Evolutionary conservation across 202 grass and related monocot species (phyloP), one percentile per base, ranked within the genome.

Genomic region (Setaria viridis): DNA sequence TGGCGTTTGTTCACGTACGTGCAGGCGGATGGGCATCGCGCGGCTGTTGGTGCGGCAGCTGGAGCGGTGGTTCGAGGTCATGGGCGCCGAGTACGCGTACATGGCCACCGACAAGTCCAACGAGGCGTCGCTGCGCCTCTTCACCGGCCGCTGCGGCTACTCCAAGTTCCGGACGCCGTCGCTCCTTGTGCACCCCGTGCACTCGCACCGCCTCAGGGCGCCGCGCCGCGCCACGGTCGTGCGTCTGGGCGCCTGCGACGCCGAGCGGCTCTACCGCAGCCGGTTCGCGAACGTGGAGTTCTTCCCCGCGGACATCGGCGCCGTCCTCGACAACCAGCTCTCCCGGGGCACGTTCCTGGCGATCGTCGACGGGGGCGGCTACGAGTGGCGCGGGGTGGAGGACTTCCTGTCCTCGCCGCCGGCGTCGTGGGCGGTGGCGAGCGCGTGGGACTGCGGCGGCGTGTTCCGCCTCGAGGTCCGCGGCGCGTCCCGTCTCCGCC

Each of bases 21-120:
- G 53, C 87, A 97, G 94, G 90, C 87, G 92, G 90, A 89, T 71
- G 84, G 93, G 93, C 39, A 83, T 99, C 0, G 97, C 91, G 60
- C 4, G 88, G 57, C 37, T 35, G 21, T 82, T 99, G 56, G 90
- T 96, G 47, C n/a, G 15, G n/a, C 63, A 11, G 25, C 78, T 99
- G 85, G 96, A 99, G 85, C 72, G 41, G 66, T 96, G 96, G 96
- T 99, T 99, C 82, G 21, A 78, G 82, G 8, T 21, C 32, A 83
- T 62, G 68, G 90, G 85, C 41, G 90, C 90, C 1, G 90, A 94
- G 86, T 96, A 99, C 79, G 87, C 97, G 2, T 99, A 99, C 88
- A 96, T 99, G 93, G 97, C 92, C 2, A 99, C 97, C 0, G 92
- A 99, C 53, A 87, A 72, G 73, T 86, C 85, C 82, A 99, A 99